Base-by-base conservation (phyloP, 306 rosid genomes). In the Heteromeles arbutifolia region DNA sequence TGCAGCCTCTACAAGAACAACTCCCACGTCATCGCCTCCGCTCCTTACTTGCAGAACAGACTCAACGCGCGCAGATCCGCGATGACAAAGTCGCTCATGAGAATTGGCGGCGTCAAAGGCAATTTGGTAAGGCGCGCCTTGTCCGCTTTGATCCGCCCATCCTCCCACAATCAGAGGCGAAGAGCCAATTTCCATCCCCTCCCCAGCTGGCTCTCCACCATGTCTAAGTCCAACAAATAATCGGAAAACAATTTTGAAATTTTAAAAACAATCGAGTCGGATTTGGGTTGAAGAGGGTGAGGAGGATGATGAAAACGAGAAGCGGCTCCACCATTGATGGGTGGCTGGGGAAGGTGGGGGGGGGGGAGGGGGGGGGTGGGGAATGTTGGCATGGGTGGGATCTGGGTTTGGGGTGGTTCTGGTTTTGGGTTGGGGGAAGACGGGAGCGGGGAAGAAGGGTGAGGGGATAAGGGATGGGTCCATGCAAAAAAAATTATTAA, bases 11-110 rank as follows among this genome's bases (percentile, higher is more conserved):
- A 95, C 79, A 95, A 92, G 56, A 77, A 86, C 32, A 78, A 45
- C 50, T 72, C 90, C 6, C 87, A 56, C 63, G 43, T 84, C 29
- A 29, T 75, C 11, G 77, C 79, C 28, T n/a, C 74, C 19, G 78
- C 82, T 54, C 91, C 92, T 68, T 94, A 85, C 87, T 79, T 93
- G 26, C 88, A 89, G 26, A 87, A 85, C 81, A 79, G 97, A 1
- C 89, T 95, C 72, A 92, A 92, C 86, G 96, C 97, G 7, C 95
- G 97, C 1, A 85, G 98, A 74, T 94, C 98, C n/a, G 98, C 98
- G 48, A 94, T 92, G 98, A 92, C 98, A 62, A 95, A 95, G 82
- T 95, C 98, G 26, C 80, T 95, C n/a, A 97, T 95, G 39, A 78
- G 98, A 31, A 95, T 95, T 62, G 91, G 98, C 14, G 93, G 97